Percentiles rank a stretch among this genome's conserved stretches.
Conservation (phyloP, 1,139 yeast genomes). For the Kodamaea arcana region DNA sequence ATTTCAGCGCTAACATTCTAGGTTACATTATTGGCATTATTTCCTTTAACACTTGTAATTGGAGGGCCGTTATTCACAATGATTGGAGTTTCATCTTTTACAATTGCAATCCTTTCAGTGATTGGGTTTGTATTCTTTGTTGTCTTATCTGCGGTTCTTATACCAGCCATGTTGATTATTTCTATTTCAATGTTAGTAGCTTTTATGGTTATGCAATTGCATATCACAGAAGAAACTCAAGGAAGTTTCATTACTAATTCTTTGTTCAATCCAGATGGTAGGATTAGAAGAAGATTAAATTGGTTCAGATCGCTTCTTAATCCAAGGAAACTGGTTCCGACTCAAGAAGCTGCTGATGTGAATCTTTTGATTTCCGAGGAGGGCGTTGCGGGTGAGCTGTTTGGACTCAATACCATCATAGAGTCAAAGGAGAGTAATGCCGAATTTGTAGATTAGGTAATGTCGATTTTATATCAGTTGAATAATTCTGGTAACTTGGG, state of each 20-base stretch:
- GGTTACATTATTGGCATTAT: not conserved
- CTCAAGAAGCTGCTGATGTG: not conserved
- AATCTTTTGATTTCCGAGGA: no score
- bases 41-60: not conserved
- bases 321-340: not conserved
- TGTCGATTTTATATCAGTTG: no score
- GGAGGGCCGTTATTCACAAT: not conserved
- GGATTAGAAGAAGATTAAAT: not conserved
- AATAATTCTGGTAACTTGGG: no score
- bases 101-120: constrained; percentile 3
- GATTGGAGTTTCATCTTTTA: constrained; percentile 4
- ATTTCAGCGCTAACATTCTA: not conserved
- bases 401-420: no score
- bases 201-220: not conserved
- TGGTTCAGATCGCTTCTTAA: not conserved
- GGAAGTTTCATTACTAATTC: not conserved
- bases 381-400: no score
- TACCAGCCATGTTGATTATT: constrained; percentile 2
- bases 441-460: no score
- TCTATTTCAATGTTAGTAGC: not conserved
- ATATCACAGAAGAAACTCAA: not conserved
- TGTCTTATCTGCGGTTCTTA: constrained; percentile 2
- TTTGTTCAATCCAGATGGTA: not conserved
- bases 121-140: constrained; percentile 3
- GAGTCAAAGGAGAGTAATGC: no score